Conservation (phyloP, 2,329 filamentous ascomycete species). For the Fonsecaea nubica region DNA sequence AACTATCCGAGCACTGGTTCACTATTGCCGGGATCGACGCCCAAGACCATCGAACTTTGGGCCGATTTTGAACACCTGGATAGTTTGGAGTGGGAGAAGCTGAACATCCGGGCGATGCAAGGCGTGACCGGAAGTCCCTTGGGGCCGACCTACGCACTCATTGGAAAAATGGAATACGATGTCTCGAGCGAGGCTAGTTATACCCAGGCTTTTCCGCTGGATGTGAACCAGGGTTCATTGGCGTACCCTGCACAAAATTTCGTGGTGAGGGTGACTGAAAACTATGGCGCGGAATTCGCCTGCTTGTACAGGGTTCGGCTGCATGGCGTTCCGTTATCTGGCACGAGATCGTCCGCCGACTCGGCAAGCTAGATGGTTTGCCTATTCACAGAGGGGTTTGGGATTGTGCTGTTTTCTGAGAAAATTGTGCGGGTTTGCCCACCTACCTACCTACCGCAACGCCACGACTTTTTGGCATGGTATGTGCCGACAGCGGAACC, state of each 20-base stretch:
- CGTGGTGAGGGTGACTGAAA: slow-evolving; percentile 51
- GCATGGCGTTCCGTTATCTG: slow-evolving; percentile 44
- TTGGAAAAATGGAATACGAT: slow-evolving; percentile 38
- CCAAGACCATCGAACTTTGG: slow-evolving; percentile 74
- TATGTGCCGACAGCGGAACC: no score
- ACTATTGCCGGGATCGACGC: slow-evolving; percentile 66
- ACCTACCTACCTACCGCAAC: no score
- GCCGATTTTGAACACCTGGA: slow-evolving; percentile 60
- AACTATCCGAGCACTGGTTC: slow-evolving; percentile 70
- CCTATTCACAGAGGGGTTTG: not conserved
- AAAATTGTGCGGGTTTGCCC: no score
- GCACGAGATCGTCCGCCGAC: not conserved
- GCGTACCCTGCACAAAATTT: slow-evolving; percentile 45
- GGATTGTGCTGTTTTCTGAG: not conserved
- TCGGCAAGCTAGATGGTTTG: not conserved
- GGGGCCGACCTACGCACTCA: slow-evolving; percentile 30
- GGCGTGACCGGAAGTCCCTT: slow-evolving; percentile 20
- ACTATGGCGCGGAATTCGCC: slow-evolving; percentile 53
- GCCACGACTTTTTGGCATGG: no score
- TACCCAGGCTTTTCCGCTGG: slow-evolving; percentile 50
- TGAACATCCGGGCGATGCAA: slow-evolving; percentile 35
- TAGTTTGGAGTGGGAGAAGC: slow-evolving; percentile 31
- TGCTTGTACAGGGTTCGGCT: slow-evolving; percentile 56
- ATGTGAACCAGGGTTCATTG: slow-evolving; percentile 41
- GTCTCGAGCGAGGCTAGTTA: slow-evolving; percentile 40